Evolutionary conservation across 345 rosid genomes (phyloP).

Genomic region (Erysimum cheiranthoides): DNA sequence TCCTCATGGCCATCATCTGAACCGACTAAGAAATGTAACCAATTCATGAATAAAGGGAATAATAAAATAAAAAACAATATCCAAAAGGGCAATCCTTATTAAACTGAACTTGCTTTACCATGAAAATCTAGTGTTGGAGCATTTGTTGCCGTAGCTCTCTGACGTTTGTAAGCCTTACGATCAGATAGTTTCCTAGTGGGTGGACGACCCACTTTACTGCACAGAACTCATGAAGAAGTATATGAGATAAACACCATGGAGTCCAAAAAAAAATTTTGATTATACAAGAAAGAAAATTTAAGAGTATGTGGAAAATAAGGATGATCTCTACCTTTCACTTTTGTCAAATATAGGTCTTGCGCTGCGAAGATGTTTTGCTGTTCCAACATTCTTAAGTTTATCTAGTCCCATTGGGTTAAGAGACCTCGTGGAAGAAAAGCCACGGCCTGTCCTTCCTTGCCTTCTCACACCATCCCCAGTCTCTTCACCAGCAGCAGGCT

Average conservation of each 20-base stretch:
- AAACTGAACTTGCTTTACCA: conserved; percentile 59
- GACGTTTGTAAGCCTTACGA: conserved; percentile 82
- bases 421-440: conserved; percentile 67
- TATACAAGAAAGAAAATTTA: conserved; percentile 11
- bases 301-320: conserved; percentile 18
- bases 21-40: conserved; percentile 58
- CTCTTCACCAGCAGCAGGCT: conserved; percentile 67
- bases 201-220: conserved; percentile 94
- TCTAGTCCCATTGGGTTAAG: conserved; percentile 60
- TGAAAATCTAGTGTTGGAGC: conserved; percentile 71
- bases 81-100: conserved; percentile 31
- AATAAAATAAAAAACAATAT: conserved; percentile 19
- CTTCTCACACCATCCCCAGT: conserved; percentile 75
- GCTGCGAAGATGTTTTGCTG: conserved; percentile 85
- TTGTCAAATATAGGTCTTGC: conserved; percentile 74
- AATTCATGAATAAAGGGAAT: conserved; percentile 40
- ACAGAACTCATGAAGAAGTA: conserved; percentile 42
- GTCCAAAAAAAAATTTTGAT: neutral
- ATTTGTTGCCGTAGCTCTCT: conserved; percentile 61
- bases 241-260: conserved; percentile 33
- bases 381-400: conserved; percentile 74
- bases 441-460: conserved; percentile 90
- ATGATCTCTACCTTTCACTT: conserved; percentile 68
- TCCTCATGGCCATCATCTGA: conserved; percentile 88
- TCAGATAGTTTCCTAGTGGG: conserved; percentile 90